These are phyloP conservation scores for Arthrobotrys pseudoclavata DNA, from an alignment of 2,329 filamentous ascomycete species.

Conservation along the genomic window DNA sequence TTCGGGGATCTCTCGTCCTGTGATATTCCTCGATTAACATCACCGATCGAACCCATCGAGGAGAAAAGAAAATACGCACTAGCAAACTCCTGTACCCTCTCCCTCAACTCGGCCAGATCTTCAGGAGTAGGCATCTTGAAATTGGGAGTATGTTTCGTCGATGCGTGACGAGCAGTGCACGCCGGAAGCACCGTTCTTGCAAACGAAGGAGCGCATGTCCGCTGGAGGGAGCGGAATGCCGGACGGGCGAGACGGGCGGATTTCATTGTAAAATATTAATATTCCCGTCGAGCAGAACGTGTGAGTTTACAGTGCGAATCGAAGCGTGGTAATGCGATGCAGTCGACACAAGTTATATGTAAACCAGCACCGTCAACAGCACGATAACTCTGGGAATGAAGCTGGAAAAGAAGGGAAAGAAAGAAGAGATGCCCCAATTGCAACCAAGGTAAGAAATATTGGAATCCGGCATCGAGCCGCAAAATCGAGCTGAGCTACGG, in stretches of 20 bases:
- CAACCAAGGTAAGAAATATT: neutral
- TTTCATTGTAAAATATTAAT: constrained; percentile 16
- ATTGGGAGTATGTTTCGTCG: constrained; percentile 76
- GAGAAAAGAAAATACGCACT: constrained; percentile 65
- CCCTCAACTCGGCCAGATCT: constrained; percentile 84
- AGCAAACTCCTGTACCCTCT: constrained; percentile 88
- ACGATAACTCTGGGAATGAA: too few species aligned
- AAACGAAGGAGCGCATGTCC: constrained; percentile 37
- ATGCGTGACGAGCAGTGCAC: constrained; percentile 69
- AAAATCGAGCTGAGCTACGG: neutral
- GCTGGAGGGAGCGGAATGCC: constrained; percentile 23
- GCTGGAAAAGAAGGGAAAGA: too few species aligned
- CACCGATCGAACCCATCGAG: neutral
- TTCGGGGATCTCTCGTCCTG: constrained; percentile 84
- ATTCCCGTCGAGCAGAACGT: too few species aligned
- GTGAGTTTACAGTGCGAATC: too few species aligned
- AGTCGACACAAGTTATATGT: too few species aligned
- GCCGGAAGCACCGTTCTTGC: constrained; percentile 67
- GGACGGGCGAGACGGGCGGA: constrained; percentile 37
- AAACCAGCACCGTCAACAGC: too few species aligned
- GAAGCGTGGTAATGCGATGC: too few species aligned
- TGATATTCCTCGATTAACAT: neutral
- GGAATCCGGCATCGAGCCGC: neutral
- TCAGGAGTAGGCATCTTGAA: constrained; percentile 78
- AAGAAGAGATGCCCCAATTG: neutral